phyloP scores from a whole-genome alignment of 1,284 basidiomycete species.

The Tilletia caries region DNA sequence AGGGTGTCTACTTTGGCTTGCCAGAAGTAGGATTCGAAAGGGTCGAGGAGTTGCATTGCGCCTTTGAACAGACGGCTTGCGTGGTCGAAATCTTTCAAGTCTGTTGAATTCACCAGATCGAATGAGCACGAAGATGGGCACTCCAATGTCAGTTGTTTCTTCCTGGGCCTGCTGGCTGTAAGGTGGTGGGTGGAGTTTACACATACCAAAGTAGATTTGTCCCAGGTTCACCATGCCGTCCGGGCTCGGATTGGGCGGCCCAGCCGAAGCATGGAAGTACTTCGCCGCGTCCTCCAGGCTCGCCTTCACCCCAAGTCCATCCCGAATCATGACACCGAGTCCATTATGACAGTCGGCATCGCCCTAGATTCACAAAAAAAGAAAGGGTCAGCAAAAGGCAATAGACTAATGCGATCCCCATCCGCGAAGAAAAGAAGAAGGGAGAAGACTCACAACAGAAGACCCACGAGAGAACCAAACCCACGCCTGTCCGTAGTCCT shows the following conservation, averaged over 20 bases:
- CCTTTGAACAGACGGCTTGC: constrained; percentile 31
- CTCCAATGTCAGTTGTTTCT: neutral
- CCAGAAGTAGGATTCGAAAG: constrained; percentile 39
- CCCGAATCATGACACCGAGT: constrained; percentile 84
- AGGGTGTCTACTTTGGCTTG: constrained; percentile 34
- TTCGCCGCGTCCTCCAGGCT: constrained; percentile 61
- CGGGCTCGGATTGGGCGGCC: constrained; percentile 67
- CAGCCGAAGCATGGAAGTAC: constrained; percentile 76
- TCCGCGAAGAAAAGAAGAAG: neutral
- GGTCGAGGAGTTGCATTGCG: constrained; percentile 26
- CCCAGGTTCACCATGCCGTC: constrained; percentile 88
- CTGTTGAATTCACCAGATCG: neutral
- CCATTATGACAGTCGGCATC: constrained; percentile 85
- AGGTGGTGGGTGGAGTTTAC: no score
- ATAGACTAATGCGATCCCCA: neutral
- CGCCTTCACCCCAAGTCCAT: constrained; percentile 72
- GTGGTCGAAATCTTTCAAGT: constrained; percentile 28
- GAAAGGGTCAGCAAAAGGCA: neutral
- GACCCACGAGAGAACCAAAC: constrained; percentile 90
- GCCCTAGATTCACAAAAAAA: constrained; percentile 55
- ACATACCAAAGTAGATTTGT: constrained; percentile 65
- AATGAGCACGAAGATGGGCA: neutral
- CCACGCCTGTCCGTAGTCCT: constrained; percentile 72
- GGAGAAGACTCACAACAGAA: constrained; percentile 22
- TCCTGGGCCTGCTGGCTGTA: neutral